Base-by-base conservation (phyloP, 2,329 filamentous ascomycete species). In the Juglanconis oblonga region DNA sequence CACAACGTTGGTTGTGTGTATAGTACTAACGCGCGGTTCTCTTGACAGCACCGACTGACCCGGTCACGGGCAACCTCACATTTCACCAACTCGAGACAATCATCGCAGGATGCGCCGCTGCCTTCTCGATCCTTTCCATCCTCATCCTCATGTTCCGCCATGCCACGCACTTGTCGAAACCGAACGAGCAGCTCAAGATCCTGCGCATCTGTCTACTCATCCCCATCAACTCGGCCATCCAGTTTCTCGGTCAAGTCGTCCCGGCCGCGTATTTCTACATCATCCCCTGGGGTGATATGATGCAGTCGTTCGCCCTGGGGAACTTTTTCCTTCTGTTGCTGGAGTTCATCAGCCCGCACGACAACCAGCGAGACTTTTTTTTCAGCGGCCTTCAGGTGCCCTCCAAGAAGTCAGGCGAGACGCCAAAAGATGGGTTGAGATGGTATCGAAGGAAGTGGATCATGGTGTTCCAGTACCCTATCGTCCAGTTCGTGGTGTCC, bases 281-380 rank as follows among this genome's bases (percentile, higher is more conserved):
- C 11, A 65, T 70, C 14, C 70, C 73, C 4, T 74, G 74, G 66
- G 64, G 73, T 29, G 72, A 75, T 24, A 61, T 77, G 8, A 70
- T 74, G 61, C 73, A 80, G 65, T 67, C 71, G 2, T 65, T 76
- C 31, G 74, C 76, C 4, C 66, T 81, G 2, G 72, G 70, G 13
- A 70, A 70, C 13, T 80, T 79, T 64, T 77, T 78, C 62, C 68
- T 79, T 9, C 70, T 79, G 32, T 66, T 79, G 38, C 76, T 74
- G 63, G 75, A 76, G 50, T 78, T 72, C 52, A 65, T 79, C 10
- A 73, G 68, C 17, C 71, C 74, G 3, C 70, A 72, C 54, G 64
- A 71, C 9, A 63, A 67, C 10, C 68, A 68, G 33, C 68, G 73
- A 5, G 70, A 72, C 7, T 64, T 71, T 24, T 77, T 76, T 64